Base-by-base conservation (phyloP, 1,284 basidiomycete genomes). In the Fomitopsis palustris region DNA sequence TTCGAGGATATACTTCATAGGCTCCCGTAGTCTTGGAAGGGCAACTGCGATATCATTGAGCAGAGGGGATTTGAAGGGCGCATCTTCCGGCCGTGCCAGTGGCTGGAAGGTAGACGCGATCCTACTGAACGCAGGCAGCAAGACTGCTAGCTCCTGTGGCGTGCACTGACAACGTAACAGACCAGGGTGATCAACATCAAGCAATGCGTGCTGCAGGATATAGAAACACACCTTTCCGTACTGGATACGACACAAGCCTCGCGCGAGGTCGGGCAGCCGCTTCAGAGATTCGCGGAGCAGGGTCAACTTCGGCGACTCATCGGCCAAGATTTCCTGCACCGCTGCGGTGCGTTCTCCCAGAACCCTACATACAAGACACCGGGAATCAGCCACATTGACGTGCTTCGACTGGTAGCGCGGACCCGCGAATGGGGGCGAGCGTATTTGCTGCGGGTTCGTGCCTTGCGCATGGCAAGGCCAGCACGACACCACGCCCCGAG, bases 191-290 rank as follows among this genome's bases (percentile, higher is more conserved):
- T 29, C 9, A 12, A 4, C 38, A 23, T 23, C 23, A 19, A 55
- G 56, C 21, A 53, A 1, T 17, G 21, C 25, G 25, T 16, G n/a
- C 10, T 21, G 25, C 31, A 31, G 41, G 23, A 7, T 51, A 53
- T 23, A 4, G 7, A 52, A 31, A 57, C n/a, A 64, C 58, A 90
- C 91, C 74, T 95, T 92, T 53, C 91, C 90, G 67, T 97, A 96
- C 67, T 95, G 93, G 53, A 98, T 90, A 31, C 94, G 80, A 59
- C 90, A 92, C 14, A 98, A 76, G 0, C 96, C 96, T 65, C 87
- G 89, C 1, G 93, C 90, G 39, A 99, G 84, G 71, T 99, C 96
- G 0, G 95, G 95, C 27, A 96, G 78, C 53, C 84, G 84, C 67
- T 79, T 87, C 49, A 97, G 75, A 12, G 90, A 72, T 42, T 85